These are phyloP conservation scores for Eimeria maxima DNA, from an alignment of 169 alveolate species.

Conservation along the genomic window DNA sequence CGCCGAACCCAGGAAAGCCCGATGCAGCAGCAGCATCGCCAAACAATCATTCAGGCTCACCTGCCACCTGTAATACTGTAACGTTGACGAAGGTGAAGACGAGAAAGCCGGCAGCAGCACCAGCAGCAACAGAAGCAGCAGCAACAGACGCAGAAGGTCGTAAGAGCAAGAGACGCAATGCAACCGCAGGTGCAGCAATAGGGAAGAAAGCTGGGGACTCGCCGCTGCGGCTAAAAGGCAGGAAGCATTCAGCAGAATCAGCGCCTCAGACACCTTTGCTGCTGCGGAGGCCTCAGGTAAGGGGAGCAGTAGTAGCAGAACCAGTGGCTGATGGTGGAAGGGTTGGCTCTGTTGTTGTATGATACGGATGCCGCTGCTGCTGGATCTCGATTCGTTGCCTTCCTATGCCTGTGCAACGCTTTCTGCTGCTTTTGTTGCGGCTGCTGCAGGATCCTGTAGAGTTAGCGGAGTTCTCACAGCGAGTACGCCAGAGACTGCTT, in stretches of 20 bases:
- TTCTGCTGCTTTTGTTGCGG: background rate
- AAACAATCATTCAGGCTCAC: background rate
- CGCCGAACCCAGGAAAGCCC: background rate
- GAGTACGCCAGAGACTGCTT: slow-evolving; percentile 31
- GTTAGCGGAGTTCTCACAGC: slow-evolving; percentile 34
- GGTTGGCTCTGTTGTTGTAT: background rate
- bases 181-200: background rate
- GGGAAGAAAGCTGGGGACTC: slow-evolving; percentile 21
- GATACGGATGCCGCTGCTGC: background rate
- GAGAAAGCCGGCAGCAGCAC: background rate
- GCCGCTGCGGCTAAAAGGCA: background rate
- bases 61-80: background rate
- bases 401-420: background rate
- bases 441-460: slow-evolving; percentile 38
- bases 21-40: background rate
- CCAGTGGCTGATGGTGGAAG: background rate
- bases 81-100: background rate
- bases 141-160: background rate
- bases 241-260: background rate
- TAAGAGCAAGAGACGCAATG: background rate
- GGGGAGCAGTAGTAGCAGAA: background rate
- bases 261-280: slow-evolving; percentile 19
- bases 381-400: background rate
- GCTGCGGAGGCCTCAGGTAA: slow-evolving; percentile 32
- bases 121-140: background rate